Base-by-base conservation (phyloP, 495 filamentous ascomycete genomes). In the Parathielavia appendiculata region DNA sequence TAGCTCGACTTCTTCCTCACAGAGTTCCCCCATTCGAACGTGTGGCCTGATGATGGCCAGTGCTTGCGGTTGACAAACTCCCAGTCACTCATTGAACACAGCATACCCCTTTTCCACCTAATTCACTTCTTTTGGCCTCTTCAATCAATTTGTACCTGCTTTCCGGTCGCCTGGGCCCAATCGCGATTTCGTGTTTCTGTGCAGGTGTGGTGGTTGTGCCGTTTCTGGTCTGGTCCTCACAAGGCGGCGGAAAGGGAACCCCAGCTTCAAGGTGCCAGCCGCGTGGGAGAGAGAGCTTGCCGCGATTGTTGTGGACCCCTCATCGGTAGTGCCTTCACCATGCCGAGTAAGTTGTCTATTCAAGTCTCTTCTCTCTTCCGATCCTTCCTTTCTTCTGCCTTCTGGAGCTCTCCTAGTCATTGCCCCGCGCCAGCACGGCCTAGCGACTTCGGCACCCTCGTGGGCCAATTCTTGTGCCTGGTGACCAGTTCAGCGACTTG, bases 41-140 rank as follows among this genome's bases (percentile, higher is more conserved):
- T 59, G 34, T 54, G 63, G 63, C 56, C 61, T 22, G 61, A 68
- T 66, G 62, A 65, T 70, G 68, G 68, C 61, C 63, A 53, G 58
- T 62, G 63, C 61, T 64, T 68, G 63, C 47, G 62, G 66, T 68
- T 66, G 68, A 70, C 68, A 60, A 70, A 60, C 68, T 70, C 68
- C 56, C 52, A 68, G 68, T 66, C 68, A 56, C 43, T 70, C 68
- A 54, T 68, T 70, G 61, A 57, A 54, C 20, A 58, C 22, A 30
- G 6, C 17, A 11, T 49, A 19, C 23, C 45, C 51, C 23, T 23
- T 13, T 17, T 26, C 1, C 26, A 30, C 3, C 6, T 30, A 30
- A 30, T 58, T 58, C 51, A 35, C 35, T 57, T 61, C 56, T 60
- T 54, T 52, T 47, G 22, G n/a, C 46, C 23, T 30, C 49, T 34